Percentiles rank a stretch among this genome's conserved stretches.
Evolutionary conservation across 23 red algal genomes (phyloP).

Genomic region (Chondrus crispus): DNA sequence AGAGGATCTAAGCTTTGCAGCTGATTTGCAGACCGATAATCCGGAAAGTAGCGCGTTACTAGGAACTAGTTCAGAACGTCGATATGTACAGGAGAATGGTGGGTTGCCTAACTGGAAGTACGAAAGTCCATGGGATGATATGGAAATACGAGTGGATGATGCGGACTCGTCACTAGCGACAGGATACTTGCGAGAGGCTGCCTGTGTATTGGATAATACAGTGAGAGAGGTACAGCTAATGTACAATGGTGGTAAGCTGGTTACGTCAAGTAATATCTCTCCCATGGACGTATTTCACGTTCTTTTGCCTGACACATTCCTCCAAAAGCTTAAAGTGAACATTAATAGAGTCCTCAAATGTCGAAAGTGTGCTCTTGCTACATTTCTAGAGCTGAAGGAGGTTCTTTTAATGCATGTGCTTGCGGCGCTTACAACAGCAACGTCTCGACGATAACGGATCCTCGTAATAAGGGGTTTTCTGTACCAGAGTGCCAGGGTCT

Average conservation of each 20-base stretch:
- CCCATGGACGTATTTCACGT: neutral
- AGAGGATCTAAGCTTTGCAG: neutral
- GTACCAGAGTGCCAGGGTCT: neutral
- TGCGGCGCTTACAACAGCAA: neutral
- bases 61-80: neutral
- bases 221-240: neutral
- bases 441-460: neutral
- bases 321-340: neutral
- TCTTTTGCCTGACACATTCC: neutral
- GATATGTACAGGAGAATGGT: neutral
- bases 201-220: neutral
- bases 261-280: neutral
- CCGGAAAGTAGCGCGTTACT: neutral
- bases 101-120: conserved; percentile 25
- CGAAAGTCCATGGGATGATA: neutral
- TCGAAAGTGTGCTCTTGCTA: neutral
- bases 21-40: neutral
- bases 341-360: neutral
- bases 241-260: neutral
- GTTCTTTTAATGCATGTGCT: conserved; percentile 1
- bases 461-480: conserved; percentile 8
- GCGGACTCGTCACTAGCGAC: neutral
- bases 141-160: conserved; percentile 1
- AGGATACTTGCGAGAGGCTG: neutral
- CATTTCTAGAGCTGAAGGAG: neutral